These are phyloP conservation scores for Coniochaeta ligniaria DNA, from an alignment of 2,329 filamentous ascomycete genomes.

Conservation along the genomic window DNA sequence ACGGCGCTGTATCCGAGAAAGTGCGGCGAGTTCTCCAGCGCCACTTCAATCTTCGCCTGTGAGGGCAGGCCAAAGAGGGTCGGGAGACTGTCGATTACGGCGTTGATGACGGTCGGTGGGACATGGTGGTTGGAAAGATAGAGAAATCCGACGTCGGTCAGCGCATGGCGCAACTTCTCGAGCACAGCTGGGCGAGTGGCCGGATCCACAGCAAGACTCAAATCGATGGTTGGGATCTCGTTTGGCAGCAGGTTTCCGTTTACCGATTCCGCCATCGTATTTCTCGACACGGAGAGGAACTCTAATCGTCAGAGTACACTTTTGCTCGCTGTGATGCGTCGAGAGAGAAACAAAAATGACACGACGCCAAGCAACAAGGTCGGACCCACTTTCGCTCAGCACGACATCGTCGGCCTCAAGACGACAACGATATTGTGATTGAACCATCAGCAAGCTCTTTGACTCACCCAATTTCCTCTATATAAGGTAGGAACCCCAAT, in stretches of 20 bases:
- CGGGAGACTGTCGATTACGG: slow-evolving; percentile 33
- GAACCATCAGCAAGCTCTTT: too few relatives aligned
- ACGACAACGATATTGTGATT: too few relatives aligned
- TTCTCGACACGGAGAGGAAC: background rate
- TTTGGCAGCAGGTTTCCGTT: too few relatives aligned
- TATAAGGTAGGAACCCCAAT: too few relatives aligned
- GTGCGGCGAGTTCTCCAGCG: slow-evolving; percentile 47
- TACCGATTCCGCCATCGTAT: background rate
- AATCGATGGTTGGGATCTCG: background rate
- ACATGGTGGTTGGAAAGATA: slow-evolving; percentile 45
- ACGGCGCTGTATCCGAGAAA: slow-evolving; percentile 52
- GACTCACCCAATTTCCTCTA: too few relatives aligned
- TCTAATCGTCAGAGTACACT: background rate
- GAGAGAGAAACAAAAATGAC: background rate
- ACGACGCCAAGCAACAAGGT: background rate
- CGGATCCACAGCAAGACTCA: background rate
- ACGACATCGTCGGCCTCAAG: background rate
- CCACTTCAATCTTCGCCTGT: slow-evolving; percentile 29
- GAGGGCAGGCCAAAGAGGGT: slow-evolving; percentile 32
- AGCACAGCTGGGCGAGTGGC: background rate
- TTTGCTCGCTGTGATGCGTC: background rate
- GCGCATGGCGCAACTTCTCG: slow-evolving; percentile 29
- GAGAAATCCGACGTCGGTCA: slow-evolving; percentile 45
- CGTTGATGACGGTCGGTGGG: slow-evolving; percentile 21
- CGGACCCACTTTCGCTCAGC: background rate